These are phyloP conservation scores for Suillus ampliporus DNA, from an alignment of 768 basidiomycete genomes.

Conservation along the genomic window DNA sequence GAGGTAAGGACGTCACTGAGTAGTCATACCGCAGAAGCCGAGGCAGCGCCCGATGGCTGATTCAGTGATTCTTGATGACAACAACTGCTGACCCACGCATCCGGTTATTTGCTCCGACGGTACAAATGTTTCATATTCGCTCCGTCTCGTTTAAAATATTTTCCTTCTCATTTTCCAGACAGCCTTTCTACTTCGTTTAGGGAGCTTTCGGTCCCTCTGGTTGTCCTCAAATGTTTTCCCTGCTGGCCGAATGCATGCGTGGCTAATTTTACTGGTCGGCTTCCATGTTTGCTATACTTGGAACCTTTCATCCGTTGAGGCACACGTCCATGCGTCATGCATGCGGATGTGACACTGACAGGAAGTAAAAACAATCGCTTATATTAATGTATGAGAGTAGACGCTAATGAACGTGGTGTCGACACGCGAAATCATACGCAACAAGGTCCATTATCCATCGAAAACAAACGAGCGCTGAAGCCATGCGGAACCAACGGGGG, in stretches of 20 bases:
- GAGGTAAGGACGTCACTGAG: too few species aligned
- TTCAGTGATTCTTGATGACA: conserved; percentile 2
- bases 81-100: neutral
- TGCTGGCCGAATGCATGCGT: too few species aligned
- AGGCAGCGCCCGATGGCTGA: conserved; percentile 6
- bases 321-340: too few species aligned
- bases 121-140: too few species aligned
- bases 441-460: conserved; percentile 15
- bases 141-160: neutral
- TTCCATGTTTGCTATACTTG: too few species aligned
- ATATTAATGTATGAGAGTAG: conserved; percentile 12
- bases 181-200: too few species aligned
- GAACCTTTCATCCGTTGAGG: too few species aligned
- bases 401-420: conserved; percentile 21
- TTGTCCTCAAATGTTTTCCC: too few species aligned
- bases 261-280: too few species aligned
- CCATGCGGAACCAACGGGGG: conserved; percentile 16
- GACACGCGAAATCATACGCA: conserved; percentile 11
- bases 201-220: too few species aligned
- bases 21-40: conserved; percentile 9
- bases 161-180: too few species aligned
- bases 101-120: neutral
- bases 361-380: conserved; percentile 4
- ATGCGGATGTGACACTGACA: too few species aligned
- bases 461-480: conserved; percentile 19